Evolutionary conservation across 2,329 filamentous ascomycete genomes (phyloP), one percentile per base, ranked within the genome.

Genomic region (Colletotrichum theobromicola): DNA sequence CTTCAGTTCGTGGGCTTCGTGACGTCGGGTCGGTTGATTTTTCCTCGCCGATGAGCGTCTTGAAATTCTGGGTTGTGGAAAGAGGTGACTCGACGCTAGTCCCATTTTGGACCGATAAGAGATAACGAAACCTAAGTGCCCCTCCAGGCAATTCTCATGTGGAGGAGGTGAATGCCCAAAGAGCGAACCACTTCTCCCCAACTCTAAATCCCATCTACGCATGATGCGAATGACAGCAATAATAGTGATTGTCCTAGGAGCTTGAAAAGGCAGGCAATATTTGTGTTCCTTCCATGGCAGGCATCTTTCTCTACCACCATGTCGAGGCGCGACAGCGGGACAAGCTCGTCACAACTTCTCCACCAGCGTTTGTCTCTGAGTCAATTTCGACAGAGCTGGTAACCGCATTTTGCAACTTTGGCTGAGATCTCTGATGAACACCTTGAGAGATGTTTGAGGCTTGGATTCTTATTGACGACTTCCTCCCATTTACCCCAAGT

Each of bases 31-130:
- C 70, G 73, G 75, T 76, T 77, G 79, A 82, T 82, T 84, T 84
- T 79, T 78, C 77, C 79, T 80, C 62, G 50, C 72, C 55, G 78
- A 78, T 77, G 80, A 78, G 82, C 81, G 85, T 85, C 84, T 86
- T 82, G 79, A 84, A 83, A 50, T 66, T 70, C 70, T 73, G 82
- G 85, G 84, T 84, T 35, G 83, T 81, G 83, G 79, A 80, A 78
- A 80, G 77, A 79, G 78, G 80, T 84, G 83, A 85, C 81, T 84
- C 82, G 80, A 81, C 81, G 79, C 84, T 85, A 86, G 34, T 28
- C 83, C 82, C 16, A 21, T 78, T 81, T 60, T 8, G 81, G 78
- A 4, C 46, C 60, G 84, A 86, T 85, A 85, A 82, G 42, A 50
- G 42, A 50, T 50, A 50, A 50, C n/a, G 42, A 74, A 60, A 72